phyloP scores from a whole-genome alignment of 2,329 filamentous ascomycete species.

The Colletotrichum agaves region DNA sequence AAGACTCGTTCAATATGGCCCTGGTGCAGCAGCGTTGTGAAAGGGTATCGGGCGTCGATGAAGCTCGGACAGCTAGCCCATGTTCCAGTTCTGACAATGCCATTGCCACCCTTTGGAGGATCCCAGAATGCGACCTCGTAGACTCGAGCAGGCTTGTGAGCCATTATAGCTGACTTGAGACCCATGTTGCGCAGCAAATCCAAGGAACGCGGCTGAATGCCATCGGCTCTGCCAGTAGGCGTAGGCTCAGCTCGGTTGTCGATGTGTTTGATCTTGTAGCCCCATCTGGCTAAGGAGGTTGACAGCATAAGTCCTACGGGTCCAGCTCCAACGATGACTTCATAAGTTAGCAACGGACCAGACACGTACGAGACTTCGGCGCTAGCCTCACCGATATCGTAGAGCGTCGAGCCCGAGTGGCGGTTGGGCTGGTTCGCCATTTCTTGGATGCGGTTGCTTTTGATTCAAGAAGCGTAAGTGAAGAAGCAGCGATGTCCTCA shows the following conservation, averaged over 20 bases:
- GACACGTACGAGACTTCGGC: background rate
- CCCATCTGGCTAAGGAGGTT: constrained; percentile 89
- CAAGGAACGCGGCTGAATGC: constrained; percentile 89
- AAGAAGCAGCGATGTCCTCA: background rate
- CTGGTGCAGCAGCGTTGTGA: constrained; percentile 77
- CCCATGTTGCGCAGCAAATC: constrained; percentile 92
- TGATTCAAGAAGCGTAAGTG: too few relatives aligned
- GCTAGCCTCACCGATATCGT: constrained; percentile 55
- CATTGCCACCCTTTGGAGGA: constrained; percentile 62
- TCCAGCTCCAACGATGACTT: constrained; percentile 88
- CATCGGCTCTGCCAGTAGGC: constrained; percentile 85
- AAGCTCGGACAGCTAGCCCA: constrained; percentile 93
- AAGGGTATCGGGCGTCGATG: constrained; percentile 77
- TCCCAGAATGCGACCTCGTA: constrained; percentile 83
- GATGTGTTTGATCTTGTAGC: constrained; percentile 94
- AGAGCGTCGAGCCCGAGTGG: constrained; percentile 42
- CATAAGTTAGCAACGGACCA: constrained; percentile 23
- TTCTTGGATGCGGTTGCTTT: background rate
- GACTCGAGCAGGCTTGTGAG: constrained; percentile 85
- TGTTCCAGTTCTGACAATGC: constrained; percentile 73
- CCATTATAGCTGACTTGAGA: constrained; percentile 88
- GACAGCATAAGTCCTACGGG: constrained; percentile 90
- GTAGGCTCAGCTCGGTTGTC: constrained; percentile 91
- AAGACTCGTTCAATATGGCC: constrained; percentile 78
- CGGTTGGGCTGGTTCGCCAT: constrained; percentile 35